Base-by-base conservation (phyloP, 1,139 yeast genomes). In the Sugiyamaella japonica region DNA sequence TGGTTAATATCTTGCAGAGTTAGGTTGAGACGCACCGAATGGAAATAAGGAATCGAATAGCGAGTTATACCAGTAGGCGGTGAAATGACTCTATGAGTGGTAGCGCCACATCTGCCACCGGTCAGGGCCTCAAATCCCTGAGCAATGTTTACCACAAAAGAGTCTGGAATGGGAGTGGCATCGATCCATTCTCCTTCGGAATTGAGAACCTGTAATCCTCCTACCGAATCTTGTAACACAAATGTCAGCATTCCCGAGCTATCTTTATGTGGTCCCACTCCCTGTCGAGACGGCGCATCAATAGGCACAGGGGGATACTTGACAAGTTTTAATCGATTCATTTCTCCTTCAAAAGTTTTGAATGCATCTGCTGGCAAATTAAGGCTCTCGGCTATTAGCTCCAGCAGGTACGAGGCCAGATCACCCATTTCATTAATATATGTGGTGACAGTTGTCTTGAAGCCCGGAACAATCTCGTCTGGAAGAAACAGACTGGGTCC, bases 191-290 rank as follows among this genome's bases (percentile, higher is more conserved):
- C 69, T 7, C 89, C 89, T 50, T 78, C 77, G 61, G 79, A 79
- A 61, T 81, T 82, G 60, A 83, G 81, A 2, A 84, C 88, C 63
- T 85, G 86, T 20, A 85, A 72, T 1, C 86, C 83, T 15, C 73
- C 73, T 8, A 66, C 70, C 54, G 78, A 79, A 45, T 74, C 88
- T 64, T 84, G 89, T 61, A 75, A 80, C 13, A 84, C 83, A 63
- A 77, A 81, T 0, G 88, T 83, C 45, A 84, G 64, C 61, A 84
- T 74, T 57, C 83, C 87, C 10, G 70, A 67, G n/a, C 84, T 80
- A 63, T 84, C 89, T 60, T 87, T 77, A 64, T 85, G 89, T 1
- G 87, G 86, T 0, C 90, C 89, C 36, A 81, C 84, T 1, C 89
- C 88, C 65, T 84, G 89, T 25, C 72, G 71, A 7, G 78, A 56